A percentile compares a stretch with the other conserved stretches of the same genome.
Evolutionary conservation across 192 early-diverging fungal genomes (phyloP).

Genomic region (Mortierella alpina): DNA sequence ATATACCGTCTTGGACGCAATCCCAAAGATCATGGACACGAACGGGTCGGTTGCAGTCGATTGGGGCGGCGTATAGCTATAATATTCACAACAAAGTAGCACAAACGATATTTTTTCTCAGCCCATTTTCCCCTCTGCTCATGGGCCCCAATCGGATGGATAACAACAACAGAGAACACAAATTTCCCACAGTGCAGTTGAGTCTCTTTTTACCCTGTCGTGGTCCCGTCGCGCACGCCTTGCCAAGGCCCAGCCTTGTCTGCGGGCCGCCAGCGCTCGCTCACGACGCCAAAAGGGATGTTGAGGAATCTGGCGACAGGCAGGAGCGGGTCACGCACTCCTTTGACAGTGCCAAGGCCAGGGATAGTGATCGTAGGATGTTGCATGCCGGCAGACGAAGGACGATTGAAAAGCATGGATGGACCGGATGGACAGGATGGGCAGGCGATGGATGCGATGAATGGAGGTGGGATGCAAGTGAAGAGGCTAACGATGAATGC

Average conservation of each 20-base stretch:
- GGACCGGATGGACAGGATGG: no score
- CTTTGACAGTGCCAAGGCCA: background rate
- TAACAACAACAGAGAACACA: background rate
- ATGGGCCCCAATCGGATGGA: no score
- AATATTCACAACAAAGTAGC: background rate
- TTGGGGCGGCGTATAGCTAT: conserved; percentile 13
- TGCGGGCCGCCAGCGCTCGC: conserved; percentile 35
- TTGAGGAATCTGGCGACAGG: conserved; percentile 25
- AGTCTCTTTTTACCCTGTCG: conserved; percentile 2
- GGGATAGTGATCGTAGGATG: background rate
- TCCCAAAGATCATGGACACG: background rate
- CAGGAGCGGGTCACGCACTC: background rate
- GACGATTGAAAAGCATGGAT: no score
- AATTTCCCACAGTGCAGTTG: background rate
- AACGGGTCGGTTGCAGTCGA: background rate
- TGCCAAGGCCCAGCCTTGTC: conserved; percentile 20
- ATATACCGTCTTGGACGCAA: background rate
- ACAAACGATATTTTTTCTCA: no score
- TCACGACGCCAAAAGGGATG: conserved; percentile 28
- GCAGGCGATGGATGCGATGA: no score
- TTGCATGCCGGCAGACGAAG: no score
- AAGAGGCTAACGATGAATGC: no score
- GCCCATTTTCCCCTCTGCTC: no score
- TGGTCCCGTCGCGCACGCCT: conserved; percentile 22
- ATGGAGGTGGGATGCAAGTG: no score